Conservation (phyloP, 2,329 filamentous ascomycete species). For the Clonostachys chloroleuca region DNA sequence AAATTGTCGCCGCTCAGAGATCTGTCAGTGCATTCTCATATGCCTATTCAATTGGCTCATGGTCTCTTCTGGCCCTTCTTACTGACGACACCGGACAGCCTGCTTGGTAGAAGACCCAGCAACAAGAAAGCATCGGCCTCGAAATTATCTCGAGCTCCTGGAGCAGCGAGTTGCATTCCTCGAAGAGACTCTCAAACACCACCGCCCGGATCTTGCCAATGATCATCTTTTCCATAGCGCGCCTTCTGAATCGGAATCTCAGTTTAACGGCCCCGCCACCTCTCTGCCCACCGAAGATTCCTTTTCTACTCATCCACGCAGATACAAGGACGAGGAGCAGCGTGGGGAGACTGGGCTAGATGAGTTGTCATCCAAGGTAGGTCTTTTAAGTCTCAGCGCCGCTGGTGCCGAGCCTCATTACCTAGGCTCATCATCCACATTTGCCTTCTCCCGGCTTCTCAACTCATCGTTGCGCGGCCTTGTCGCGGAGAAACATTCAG, state of each 20-base stretch:
- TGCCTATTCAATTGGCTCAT: not conserved
- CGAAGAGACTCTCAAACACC: conserved; percentile 4
- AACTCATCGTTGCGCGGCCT: not conserved
- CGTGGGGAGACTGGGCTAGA: not conserved
- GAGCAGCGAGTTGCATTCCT: conserved; percentile 16
- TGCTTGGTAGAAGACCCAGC: conserved; percentile 17
- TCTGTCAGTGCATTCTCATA: not conserved
- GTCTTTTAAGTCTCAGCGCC: conserved; percentile 8
- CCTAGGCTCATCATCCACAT: conserved; percentile 17
- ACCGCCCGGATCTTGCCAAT: too few relatives aligned
- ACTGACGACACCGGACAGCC: not conserved
- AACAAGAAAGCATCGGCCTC: conserved; percentile 14
- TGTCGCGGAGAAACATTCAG: not conserved
- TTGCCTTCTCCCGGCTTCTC: conserved; percentile 17
- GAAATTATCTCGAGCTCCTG: conserved; percentile 19
- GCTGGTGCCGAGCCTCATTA: conserved; percentile 14
- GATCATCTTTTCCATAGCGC: too few relatives aligned
- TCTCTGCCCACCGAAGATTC: too few relatives aligned
- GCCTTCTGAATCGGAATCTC: too few relatives aligned
- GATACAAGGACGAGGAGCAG: not conserved
- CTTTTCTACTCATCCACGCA: not conserved
- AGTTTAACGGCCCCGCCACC: too few relatives aligned
- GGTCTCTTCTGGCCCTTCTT: not conserved
- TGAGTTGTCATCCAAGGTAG: conserved; percentile 10
- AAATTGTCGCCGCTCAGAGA: not conserved